Evolutionary conservation across 2,329 filamentous ascomycete genomes (phyloP).

Genomic region (Chalaropsis ovoidea): DNA sequence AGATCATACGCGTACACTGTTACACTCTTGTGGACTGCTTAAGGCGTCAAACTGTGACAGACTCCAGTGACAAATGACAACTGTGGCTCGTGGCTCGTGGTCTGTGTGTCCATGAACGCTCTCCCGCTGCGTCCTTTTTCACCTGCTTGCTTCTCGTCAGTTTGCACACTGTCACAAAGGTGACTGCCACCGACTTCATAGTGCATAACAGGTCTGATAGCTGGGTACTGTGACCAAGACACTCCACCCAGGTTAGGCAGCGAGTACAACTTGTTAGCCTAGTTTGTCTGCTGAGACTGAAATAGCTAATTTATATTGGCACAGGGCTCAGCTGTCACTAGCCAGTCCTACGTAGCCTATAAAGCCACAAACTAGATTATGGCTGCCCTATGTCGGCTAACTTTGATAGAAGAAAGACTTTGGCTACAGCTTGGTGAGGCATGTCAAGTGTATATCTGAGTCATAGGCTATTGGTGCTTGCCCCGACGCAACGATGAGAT

Average conservation of each 20-base stretch:
- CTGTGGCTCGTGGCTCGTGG: too few relatives aligned
- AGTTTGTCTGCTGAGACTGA: neutral
- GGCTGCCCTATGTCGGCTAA: neutral
- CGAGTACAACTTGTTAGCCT: neutral
- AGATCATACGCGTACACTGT: too few relatives aligned
- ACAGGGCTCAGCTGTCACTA: neutral
- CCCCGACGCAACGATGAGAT: neutral
- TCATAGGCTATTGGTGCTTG: neutral
- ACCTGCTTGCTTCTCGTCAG: neutral
- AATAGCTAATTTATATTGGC: too few relatives aligned
- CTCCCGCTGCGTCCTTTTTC: neutral
- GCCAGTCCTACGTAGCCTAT: neutral
- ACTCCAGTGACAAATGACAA: too few relatives aligned
- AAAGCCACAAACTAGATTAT: neutral
- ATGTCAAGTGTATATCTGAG: neutral
- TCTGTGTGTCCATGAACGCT: too few relatives aligned
- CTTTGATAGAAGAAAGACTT: conserved; percentile 13
- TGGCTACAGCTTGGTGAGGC: neutral
- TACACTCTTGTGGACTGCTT: too few relatives aligned
- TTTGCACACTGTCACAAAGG: neutral
- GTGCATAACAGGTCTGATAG: conserved; percentile 3
- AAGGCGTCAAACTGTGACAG: too few relatives aligned
- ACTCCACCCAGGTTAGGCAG: neutral
- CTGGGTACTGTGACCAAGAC: neutral
- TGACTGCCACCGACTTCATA: neutral